A percentile compares a stretch with the other conserved stretches of the same genome.
Evolutionary conservation across 345 rosid species (phyloP).

Genomic region (Mangifera indica): DNA sequence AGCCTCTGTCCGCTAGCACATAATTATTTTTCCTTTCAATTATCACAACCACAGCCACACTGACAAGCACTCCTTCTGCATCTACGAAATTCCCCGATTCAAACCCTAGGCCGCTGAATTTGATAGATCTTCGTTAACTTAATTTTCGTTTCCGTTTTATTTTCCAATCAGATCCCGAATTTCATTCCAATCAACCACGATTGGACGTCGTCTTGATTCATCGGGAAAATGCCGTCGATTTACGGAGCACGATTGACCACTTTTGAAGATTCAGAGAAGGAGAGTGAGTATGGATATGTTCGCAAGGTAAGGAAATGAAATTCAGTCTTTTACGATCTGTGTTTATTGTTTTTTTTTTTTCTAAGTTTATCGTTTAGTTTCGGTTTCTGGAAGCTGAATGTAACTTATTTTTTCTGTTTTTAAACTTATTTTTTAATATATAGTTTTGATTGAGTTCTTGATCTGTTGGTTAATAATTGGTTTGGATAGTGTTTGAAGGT

Average conservation of each 20-base stretch:
- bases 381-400: background rate
- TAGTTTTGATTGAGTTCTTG: background rate
- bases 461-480: conserved; percentile 1
- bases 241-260: conserved; percentile 88
- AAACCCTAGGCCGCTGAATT: background rate
- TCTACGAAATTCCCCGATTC: conserved; percentile 1
- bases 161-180: background rate
- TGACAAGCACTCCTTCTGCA: background rate
- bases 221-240: conserved; percentile 64
- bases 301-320: conserved; percentile 59
- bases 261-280: conserved; percentile 93
- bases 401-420: background rate
- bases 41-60: background rate
- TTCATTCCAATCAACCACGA: background rate
- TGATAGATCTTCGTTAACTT: background rate
- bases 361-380: too few relatives aligned
- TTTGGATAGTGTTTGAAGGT: background rate
- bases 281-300: conserved; percentile 97
- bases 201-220: background rate
- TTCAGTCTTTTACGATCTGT: background rate
- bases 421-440: background rate
- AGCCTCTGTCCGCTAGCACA: background rate
- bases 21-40: background rate
- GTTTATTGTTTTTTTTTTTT: too few relatives aligned
- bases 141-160: background rate